A percentile compares a stretch with the other conserved stretches of the same genome.
These are phyloP conservation scores for Penicillium ucsense DNA, from an alignment of 495 filamentous ascomycete genomes.

Conservation along the genomic window DNA sequence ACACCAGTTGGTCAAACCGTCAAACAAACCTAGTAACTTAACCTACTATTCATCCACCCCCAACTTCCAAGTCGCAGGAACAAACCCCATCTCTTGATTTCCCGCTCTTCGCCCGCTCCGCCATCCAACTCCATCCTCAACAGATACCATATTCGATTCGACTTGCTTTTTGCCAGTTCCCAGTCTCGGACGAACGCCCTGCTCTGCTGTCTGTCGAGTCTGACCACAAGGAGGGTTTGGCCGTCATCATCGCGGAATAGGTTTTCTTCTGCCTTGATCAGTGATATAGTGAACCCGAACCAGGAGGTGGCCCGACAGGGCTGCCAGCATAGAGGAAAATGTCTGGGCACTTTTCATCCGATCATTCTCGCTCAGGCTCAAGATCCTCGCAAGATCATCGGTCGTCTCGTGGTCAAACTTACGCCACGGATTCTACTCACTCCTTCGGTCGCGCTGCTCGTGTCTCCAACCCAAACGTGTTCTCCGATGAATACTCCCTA, in stretches of 20 bases:
- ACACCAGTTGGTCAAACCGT: constrained; percentile 20
- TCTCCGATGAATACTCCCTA: constrained; percentile 45
- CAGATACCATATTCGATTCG: too few species aligned
- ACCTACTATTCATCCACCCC: constrained; percentile 3
- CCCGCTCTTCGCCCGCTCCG: background rate
- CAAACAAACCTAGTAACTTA: too few species aligned
- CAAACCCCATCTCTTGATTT: constrained; percentile 7
- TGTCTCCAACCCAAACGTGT: constrained; percentile 40
- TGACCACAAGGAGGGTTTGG: too few species aligned
- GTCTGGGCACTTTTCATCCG: constrained; percentile 35
- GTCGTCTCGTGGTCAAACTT: constrained; percentile 14
- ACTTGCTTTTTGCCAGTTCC: too few species aligned
- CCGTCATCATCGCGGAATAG: too few species aligned
- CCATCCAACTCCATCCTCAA: constrained; percentile 1
- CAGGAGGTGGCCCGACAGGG: constrained; percentile 36
- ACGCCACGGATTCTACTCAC: constrained; percentile 26
- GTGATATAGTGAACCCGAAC: constrained; percentile 20
- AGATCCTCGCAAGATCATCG: constrained; percentile 27
- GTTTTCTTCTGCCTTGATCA: background rate
- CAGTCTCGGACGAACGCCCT: too few species aligned
- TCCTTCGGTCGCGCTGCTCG: constrained; percentile 30
- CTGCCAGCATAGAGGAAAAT: constrained; percentile 32
- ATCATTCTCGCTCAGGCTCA: constrained; percentile 34
- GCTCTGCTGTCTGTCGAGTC: too few species aligned
- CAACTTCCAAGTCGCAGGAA: constrained; percentile 8